Conservation (phyloP, 2,329 filamentous ascomycete genomes). For the Ophiocordyceps camponoti-floridani region DNA sequence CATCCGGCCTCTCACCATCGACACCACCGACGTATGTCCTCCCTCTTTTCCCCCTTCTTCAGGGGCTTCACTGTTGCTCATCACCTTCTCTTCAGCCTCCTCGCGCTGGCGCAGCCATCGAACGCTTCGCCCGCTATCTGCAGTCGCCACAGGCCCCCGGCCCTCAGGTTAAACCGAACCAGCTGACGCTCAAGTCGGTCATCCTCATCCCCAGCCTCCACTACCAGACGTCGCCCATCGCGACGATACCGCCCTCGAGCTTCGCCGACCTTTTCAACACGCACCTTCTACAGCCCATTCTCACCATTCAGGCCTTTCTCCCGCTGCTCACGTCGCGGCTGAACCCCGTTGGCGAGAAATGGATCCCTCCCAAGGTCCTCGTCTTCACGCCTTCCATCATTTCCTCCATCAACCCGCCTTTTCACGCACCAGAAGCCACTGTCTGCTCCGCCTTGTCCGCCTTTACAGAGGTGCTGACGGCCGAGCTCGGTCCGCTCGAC, state of each 20-base stretch:
- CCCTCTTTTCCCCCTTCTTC: not conserved
- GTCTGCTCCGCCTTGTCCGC: slow-evolving; percentile 75
- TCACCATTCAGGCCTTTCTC: slow-evolving; percentile 80
- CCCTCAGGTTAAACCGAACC: slow-evolving; percentile 56
- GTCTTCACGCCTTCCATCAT: slow-evolving; percentile 68
- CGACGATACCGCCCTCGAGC: slow-evolving; percentile 64
- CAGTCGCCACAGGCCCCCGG: slow-evolving; percentile 60
- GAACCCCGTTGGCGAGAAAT: slow-evolving; percentile 29
- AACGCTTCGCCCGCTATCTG: slow-evolving; percentile 53
- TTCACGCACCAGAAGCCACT: slow-evolving; percentile 71
- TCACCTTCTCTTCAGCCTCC: slow-evolving; percentile 32
- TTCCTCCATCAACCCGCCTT: slow-evolving; percentile 60
- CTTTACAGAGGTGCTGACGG: slow-evolving; percentile 63
- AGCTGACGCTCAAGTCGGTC: slow-evolving; percentile 59
- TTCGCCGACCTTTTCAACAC: slow-evolving; percentile 88
- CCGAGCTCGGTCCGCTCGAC: slow-evolving; percentile 58
- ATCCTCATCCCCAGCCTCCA: slow-evolving; percentile 68
- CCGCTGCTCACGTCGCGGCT: slow-evolving; percentile 52
- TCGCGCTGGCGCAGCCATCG: slow-evolving; percentile 49
- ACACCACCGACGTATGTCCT: slow-evolving; percentile 56
- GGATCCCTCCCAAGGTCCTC: slow-evolving; percentile 46
- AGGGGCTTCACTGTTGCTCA: not conserved
- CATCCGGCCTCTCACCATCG: slow-evolving; percentile 64
- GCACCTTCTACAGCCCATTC: slow-evolving; percentile 74
- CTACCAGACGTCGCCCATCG: slow-evolving; percentile 69